Evolutionary conservation across 345 rosid genomes (phyloP).

Genomic region (Sonneratia alba): DNA sequence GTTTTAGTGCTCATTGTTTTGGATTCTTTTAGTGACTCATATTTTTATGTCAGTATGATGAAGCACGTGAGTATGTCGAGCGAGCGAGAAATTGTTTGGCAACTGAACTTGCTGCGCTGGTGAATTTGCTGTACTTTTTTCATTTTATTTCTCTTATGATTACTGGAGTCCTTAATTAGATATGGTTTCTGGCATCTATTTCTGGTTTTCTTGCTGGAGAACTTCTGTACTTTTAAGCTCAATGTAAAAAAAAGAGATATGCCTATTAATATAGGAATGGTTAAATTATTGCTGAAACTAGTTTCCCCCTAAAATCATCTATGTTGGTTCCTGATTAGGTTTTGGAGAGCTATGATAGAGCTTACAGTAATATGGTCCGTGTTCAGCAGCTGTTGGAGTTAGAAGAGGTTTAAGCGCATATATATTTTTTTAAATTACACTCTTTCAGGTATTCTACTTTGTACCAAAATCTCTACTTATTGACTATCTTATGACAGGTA

Average conservation of each 20-base stretch:
- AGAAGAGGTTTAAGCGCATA: conserved; percentile 66
- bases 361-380: conserved; percentile 93
- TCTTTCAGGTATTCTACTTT: not conserved
- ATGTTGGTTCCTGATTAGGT: conserved; percentile 38
- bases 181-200: not conserved
- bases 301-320: not conserved
- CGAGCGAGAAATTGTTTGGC: conserved; percentile 95
- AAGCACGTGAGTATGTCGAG: conserved; percentile 90
- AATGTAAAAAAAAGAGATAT: not conserved
- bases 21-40: conserved; percentile 6
- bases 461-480: conserved; percentile 6
- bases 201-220: not conserved
- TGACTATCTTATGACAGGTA: conserved; percentile 38
- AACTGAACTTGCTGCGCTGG: conserved; percentile 99
- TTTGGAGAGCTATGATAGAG: conserved; percentile 97
- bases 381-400: conserved; percentile 97
- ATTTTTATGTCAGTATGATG: conserved; percentile 54
- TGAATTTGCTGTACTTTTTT: conserved; percentile 22
- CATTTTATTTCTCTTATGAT: not conserved
- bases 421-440: conserved; percentile 4
- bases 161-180: not conserved
- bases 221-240: not conserved
- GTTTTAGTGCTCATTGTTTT: not conserved
- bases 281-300: not conserved
- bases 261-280: not conserved